Conservation (phyloP, 176 grass and related monocot species). For the Aegilops umbellulata region DNA sequence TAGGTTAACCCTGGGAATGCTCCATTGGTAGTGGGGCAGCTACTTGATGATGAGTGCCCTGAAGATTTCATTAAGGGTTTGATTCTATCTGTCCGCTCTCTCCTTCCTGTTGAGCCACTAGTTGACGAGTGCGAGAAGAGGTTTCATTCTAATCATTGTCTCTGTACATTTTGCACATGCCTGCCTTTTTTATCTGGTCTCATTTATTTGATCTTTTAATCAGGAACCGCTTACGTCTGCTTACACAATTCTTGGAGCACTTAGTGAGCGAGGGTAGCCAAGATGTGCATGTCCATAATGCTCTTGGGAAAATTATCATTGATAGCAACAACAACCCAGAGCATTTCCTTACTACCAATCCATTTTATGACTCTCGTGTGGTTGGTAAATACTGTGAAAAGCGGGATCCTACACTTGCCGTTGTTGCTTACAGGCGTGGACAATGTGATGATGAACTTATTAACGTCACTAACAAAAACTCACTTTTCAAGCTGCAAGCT, state of each 20-base stretch:
- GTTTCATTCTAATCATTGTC: constrained; percentile 30
- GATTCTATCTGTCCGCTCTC: constrained; percentile 90
- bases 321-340: constrained; percentile 98
- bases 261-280: constrained; percentile 92
- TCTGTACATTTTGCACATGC: not conserved
- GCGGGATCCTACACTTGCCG: constrained; percentile 90
- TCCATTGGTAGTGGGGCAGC: constrained; percentile 86
- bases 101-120: constrained; percentile 89
- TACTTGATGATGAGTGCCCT: constrained; percentile 91
- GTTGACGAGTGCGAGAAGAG: constrained; percentile 98
- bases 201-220: constrained; percentile 33
- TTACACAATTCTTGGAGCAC: constrained; percentile 93
- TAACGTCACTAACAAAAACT: constrained; percentile 92
- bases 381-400: constrained; percentile 99
- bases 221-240: constrained; percentile 76
- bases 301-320: constrained; percentile 94
- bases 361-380: constrained; percentile 94
- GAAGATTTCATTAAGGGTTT: constrained; percentile 99
- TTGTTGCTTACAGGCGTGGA: constrained; percentile 92
- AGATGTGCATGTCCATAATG: constrained; percentile 98
- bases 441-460: constrained; percentile 94
- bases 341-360: constrained; percentile 97
- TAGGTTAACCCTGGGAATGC: constrained; percentile 97
- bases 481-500: constrained; percentile 92
- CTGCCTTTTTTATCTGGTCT: not conserved